Base-by-base conservation (phyloP, 164 flowering plant species). In the Kingdonia uniflora region DNA sequence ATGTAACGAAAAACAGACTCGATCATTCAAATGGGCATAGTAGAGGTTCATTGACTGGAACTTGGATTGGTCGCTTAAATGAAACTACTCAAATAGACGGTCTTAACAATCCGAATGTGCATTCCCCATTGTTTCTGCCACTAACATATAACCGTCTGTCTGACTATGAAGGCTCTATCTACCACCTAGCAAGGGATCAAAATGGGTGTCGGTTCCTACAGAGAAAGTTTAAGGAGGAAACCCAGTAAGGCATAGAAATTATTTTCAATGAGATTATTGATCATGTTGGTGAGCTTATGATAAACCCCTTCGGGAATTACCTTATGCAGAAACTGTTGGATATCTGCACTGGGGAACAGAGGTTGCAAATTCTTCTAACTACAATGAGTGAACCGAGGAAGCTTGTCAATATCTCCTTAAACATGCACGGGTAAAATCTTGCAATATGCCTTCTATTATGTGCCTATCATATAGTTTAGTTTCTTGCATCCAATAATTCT, bases 261-360 rank as follows among this genome's bases (percentile, higher is more conserved):
- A 73, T 91, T 62, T 91, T 82, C 61, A 49, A 64, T 47, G 87
- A 75, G 57, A 62, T 86, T 8, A 72, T 84, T n/a, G 64, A 69
- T 45, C 80, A 77, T 56, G 65, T 75, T 15, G 78, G 67, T 52
- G 96, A 92, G 52, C 88, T 92, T 51, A 80, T 81, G 91, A 67
- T 69, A 59, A 67, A 92, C 55, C 88, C 90, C 0, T 92, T 87
- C 66, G 98, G 95, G 14, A 92, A 92, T 58, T 92, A 92, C 64
- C 82, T 92, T 14, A n/a, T n/a, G 48, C 98, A 92, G 68, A 85
- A 84, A 74, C 52, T 92, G 51, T 60, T 92, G 63, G 88, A 81
- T 14, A 84, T 77, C 21, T 82, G 96, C 56, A 71, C 21, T 66
- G 95, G 80, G 60, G 80, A 84, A 25, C 96, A 87, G 59, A 80